Evolutionary conservation across 345 rosid genomes (phyloP), one percentile per base, ranked within the genome.

Genomic region (Anacardium occidentale): DNA sequence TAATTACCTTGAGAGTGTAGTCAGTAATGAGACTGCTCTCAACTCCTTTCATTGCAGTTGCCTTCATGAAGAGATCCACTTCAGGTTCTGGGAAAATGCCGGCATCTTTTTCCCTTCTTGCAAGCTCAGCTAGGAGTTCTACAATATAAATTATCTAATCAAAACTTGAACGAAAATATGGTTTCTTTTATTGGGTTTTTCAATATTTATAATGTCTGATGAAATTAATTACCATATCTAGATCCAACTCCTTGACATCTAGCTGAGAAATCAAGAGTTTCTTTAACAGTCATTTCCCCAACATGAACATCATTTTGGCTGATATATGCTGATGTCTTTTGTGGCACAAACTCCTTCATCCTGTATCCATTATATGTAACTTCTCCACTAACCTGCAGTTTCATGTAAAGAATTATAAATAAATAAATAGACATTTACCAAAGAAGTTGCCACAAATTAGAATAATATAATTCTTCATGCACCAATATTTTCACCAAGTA

Each of bases 41-140:
- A 25, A 88, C 81, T 59, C 94, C 89, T 66, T 78, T 74, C 79
- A 90, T 82, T 13, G 98, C 87, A 3, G 93, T 89, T 64, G 98
- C 97, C 94, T 93, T 93, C 98, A 93, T 90, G 87, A 89, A 93
- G 29, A 93, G 88, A 84, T 93, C 98, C 37, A 89, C 77, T 78
- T 93, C 95, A 44, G 97, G 85, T 64, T 93, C 98, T 0, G 98
- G 98, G 53, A 81, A 78, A 7, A 93, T 88, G 47, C 98, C 90
- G 34, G 89, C 91, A 40, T 85, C 90, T 61, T 81, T 93, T 79
- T 93, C 98, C 55, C 97, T 89, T 52, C 90, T 86, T 54, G 83
- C 97, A 69, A 93, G 81, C 81, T 93, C 97, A 74, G 78, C 79
- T 22, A 90, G 79, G 61, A 90, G 89, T 55, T 93, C 98, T 93